Percentiles rank a stretch among this genome's conserved stretches.
Evolutionary conservation across 805 yeast species (phyloP).

Genomic region (Saturnispora quitensis): DNA sequence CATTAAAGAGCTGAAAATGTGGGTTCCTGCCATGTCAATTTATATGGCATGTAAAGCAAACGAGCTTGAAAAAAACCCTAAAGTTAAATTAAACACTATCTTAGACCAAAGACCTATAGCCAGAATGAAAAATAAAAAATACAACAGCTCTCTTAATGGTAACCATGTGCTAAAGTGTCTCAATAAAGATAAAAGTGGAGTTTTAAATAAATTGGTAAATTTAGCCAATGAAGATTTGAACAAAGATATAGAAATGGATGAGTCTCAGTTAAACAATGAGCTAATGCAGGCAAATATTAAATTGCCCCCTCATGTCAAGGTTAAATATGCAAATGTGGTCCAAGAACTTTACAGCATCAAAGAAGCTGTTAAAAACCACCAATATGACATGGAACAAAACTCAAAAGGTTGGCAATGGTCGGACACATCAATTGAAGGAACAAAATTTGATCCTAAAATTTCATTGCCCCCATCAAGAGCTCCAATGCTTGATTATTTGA

Average conservation of each 20-base stretch:
- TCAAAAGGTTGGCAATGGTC: constrained; percentile 1
- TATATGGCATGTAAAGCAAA: constrained; percentile 2
- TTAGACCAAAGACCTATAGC: background rate
- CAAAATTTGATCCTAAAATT: background rate
- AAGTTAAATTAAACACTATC: background rate
- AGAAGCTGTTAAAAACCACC: background rate
- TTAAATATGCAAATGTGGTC: constrained; percentile 2
- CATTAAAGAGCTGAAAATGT: constrained; percentile 2
- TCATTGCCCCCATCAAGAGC: constrained; percentile 1
- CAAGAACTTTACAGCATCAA: constrained; percentile 3
- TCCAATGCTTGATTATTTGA: background rate
- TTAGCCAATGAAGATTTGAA: background rate
- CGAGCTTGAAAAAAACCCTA: background rate
- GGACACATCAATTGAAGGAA: background rate
- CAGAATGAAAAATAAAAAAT: background rate
- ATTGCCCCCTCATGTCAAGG: background rate
- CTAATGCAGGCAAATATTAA: background rate
- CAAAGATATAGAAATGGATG: background rate
- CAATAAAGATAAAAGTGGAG: background rate
- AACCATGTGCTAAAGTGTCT: constrained; percentile 2
- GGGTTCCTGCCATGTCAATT: constrained; percentile 2
- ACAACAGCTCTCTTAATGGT: background rate
- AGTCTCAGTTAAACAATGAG: background rate
- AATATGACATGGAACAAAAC: background rate
- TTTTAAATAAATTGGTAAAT: background rate